A percentile compares a stretch with the other conserved stretches of the same genome.
Evolutionary conservation across 495 filamentous ascomycete species (phyloP).

Genomic region (Hypoxylon subgilvum): DNA sequence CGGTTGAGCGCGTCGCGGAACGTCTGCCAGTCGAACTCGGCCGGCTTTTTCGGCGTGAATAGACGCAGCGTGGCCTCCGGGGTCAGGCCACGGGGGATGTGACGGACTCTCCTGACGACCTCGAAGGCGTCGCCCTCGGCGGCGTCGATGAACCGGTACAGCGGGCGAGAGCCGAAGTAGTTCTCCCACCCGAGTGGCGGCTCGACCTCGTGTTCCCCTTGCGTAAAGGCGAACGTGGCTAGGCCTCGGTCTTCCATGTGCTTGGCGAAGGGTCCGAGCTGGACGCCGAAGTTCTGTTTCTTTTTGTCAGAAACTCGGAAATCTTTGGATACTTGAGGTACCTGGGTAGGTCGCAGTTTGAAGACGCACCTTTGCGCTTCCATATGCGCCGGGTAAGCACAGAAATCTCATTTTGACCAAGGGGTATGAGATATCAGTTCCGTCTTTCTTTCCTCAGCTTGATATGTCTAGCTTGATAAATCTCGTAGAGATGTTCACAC

Average conservation of each 20-base stretch:
- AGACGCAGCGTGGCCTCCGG: constrained; percentile 58
- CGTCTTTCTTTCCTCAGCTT: neutral
- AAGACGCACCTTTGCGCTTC: constrained; percentile 48
- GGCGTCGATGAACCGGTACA: constrained; percentile 59
- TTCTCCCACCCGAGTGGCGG: constrained; percentile 57
- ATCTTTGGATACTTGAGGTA: neutral
- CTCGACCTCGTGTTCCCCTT: constrained; percentile 51
- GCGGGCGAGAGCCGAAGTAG: constrained; percentile 59
- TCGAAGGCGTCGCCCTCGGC: constrained; percentile 52
- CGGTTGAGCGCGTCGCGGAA: constrained; percentile 44
- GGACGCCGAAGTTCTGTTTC: constrained; percentile 58
- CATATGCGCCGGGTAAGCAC: constrained; percentile 48
- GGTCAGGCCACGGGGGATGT: constrained; percentile 53
- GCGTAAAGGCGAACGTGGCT: constrained; percentile 55
- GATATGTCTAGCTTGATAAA: neutral
- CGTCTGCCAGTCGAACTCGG: constrained; percentile 33
- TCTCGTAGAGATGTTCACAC: constrained; percentile 4
- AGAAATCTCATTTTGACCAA: constrained; percentile 40
- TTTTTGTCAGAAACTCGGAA: neutral
- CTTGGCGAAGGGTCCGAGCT: constrained; percentile 57
- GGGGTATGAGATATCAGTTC: neutral
- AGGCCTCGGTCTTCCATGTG: constrained; percentile 51
- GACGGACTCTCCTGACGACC: constrained; percentile 55
- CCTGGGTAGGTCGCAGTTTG: neutral
- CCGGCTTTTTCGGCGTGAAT: constrained; percentile 41